Conservation (phyloP, 2,329 filamentous ascomycete species). For the Talaromyces verruculosus region DNA sequence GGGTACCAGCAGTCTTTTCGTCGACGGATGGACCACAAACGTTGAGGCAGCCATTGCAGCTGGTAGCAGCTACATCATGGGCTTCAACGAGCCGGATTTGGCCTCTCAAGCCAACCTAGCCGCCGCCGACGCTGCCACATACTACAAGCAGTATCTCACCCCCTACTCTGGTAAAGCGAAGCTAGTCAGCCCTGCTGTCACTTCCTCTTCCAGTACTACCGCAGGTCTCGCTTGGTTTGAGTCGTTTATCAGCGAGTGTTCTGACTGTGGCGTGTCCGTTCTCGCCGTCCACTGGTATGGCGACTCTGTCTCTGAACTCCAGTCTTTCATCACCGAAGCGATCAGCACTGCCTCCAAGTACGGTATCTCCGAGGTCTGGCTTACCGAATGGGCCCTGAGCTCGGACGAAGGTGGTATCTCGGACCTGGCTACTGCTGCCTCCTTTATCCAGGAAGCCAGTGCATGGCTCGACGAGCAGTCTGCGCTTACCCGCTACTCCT, state of each 20-base stretch:
- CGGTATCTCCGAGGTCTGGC: constrained; percentile 43
- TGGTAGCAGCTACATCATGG: constrained; percentile 41
- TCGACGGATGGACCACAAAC: constrained; percentile 37
- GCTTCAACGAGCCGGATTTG: constrained; percentile 51
- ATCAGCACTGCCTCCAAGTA: constrained; percentile 36
- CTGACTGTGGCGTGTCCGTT: constrained; percentile 39
- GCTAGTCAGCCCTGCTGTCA: constrained; percentile 46
- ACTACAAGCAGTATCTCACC: constrained; percentile 42
- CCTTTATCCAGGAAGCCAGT: constrained; percentile 41
- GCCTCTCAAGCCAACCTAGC: constrained; percentile 40
- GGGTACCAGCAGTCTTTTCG: constrained; percentile 37
- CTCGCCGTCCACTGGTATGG: constrained; percentile 51
- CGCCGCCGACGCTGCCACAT: constrained; percentile 36
- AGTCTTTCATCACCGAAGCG: constrained; percentile 33
- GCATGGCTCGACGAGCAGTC: constrained; percentile 41
- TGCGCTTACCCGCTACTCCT: constrained; percentile 45
- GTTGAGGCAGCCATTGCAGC: constrained; percentile 37
- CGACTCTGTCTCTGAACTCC: constrained; percentile 15
- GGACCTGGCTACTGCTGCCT: constrained; percentile 27
- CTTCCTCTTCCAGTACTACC: constrained; percentile 41
- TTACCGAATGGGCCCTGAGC: constrained; percentile 46
- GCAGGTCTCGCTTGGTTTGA: constrained; percentile 44
- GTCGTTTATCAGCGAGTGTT: constrained; percentile 41
- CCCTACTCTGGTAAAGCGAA: constrained; percentile 37
- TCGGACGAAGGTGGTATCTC: constrained; percentile 27